These are phyloP conservation scores for Aphanocladium album DNA, from an alignment of 2,329 filamentous ascomycete genomes.

Conservation along the genomic window DNA sequence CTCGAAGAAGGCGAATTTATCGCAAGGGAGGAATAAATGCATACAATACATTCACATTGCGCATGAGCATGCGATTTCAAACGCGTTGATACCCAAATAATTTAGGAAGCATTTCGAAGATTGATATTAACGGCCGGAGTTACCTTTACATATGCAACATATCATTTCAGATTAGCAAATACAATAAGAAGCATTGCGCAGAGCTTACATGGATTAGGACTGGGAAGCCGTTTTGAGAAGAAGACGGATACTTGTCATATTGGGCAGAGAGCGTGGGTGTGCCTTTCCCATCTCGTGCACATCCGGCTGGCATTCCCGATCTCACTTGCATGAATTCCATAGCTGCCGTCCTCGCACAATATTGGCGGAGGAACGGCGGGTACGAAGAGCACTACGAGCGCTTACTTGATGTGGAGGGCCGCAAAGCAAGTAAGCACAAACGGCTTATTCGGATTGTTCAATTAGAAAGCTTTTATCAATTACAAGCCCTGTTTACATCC, in stretches of 20 bases:
- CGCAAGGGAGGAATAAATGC: slow-evolving; percentile 28
- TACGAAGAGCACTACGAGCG: background rate
- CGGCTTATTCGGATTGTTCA: background rate
- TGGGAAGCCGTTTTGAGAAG: background rate
- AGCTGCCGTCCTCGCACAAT: background rate
- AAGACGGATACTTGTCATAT: background rate
- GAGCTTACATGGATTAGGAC: background rate
- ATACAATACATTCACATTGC: background rate
- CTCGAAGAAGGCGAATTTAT: slow-evolving; percentile 54
- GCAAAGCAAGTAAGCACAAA: background rate
- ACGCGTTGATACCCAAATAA: slow-evolving; percentile 26
- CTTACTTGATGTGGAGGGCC: background rate
- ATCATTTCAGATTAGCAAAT: background rate
- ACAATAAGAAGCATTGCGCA: background rate
- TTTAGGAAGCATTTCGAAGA: slow-evolving; percentile 5
- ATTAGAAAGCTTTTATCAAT: background rate
- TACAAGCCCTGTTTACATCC: background rate
- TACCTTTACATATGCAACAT: background rate
- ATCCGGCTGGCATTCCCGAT: background rate
- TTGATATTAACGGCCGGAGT: slow-evolving; percentile 3
- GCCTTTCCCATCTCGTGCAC: background rate
- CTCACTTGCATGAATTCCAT: background rate
- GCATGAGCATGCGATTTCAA: background rate
- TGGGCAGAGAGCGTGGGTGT: too few relatives aligned
- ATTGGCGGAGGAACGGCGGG: background rate